phyloP scores from a whole-genome alignment of 2,329 filamentous ascomycete genomes.

The Apiospora sp. region DNA sequence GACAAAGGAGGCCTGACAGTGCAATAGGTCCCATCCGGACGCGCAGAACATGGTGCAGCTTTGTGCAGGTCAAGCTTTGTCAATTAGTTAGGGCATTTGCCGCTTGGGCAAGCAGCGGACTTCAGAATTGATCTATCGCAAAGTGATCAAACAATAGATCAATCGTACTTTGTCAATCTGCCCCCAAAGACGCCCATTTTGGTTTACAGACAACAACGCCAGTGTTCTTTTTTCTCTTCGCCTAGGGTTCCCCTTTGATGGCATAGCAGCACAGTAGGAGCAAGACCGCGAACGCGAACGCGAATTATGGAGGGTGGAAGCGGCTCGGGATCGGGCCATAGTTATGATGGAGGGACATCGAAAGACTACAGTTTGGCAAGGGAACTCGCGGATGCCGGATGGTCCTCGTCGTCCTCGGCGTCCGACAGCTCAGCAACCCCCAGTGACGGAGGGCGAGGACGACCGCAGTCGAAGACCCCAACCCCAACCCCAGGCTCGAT shows the following conservation, averaged over 20 bases:
- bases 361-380: background rate
- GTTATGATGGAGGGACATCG: background rate
- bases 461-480: background rate
- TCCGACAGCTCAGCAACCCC: background rate
- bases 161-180: background rate
- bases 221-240: background rate
- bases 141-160: slow-evolving; percentile 9
- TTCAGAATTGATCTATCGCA: background rate
- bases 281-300: background rate
- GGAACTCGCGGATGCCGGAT: background rate
- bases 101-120: background rate
- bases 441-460: background rate
- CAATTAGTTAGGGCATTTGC: background rate
- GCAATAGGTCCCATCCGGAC: background rate
- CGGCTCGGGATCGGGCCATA: background rate
- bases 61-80: background rate
- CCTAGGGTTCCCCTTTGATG: background rate
- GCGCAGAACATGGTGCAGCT: background rate
- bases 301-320: background rate
- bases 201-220: background rate
- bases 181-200: background rate
- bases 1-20: background rate
- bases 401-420: background rate
- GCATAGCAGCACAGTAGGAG: background rate
- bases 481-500: background rate